Percentiles rank a stretch among this genome's conserved stretches.
Evolutionary conservation across 73 alveolate species (phyloP).

Genomic region (Paramecium octaurelia): DNA sequence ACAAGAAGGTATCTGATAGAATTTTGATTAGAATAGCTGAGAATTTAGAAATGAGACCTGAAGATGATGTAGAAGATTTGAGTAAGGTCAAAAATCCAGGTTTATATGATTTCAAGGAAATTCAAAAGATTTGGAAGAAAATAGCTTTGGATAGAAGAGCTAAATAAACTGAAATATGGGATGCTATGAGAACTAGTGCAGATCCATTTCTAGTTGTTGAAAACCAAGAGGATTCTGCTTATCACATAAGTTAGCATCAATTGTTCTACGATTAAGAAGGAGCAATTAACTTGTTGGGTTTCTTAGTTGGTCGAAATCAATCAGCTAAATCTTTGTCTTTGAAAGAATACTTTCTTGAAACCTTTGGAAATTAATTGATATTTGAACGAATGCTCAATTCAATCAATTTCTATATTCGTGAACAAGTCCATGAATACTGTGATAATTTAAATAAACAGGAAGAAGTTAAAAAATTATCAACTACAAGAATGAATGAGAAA

Average conservation of each 20-base stretch:
- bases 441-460: not conserved
- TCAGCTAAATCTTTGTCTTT: conserved; percentile 1
- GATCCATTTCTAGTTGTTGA: not conserved
- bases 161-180: conserved; percentile 41
- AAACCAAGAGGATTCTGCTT: not conserved
- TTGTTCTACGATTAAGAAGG: conserved; percentile 12
- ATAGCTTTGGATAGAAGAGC: conserved; percentile 38
- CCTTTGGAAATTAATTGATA: not conserved
- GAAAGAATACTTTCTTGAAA: not conserved
- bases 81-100: not conserved
- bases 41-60: conserved; percentile 65
- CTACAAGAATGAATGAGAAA: not conserved
- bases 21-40: conserved; percentile 78
- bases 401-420: not conserved
- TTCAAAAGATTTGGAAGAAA: conserved; percentile 50
- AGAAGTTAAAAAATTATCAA: not conserved
- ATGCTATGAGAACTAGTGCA: conserved; percentile 53
- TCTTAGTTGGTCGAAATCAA: not conserved
- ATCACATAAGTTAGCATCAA: not conserved
- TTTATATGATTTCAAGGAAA: conserved; percentile 53
- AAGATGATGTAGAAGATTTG: conserved; percentile 55
- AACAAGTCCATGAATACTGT: not conserved
- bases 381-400: not conserved
- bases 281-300: conserved; percentile 13
- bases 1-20: conserved; percentile 74